Base-by-base conservation (phyloP, 2,329 filamentous ascomycete genomes). In the Talaromyces sp. region DNA sequence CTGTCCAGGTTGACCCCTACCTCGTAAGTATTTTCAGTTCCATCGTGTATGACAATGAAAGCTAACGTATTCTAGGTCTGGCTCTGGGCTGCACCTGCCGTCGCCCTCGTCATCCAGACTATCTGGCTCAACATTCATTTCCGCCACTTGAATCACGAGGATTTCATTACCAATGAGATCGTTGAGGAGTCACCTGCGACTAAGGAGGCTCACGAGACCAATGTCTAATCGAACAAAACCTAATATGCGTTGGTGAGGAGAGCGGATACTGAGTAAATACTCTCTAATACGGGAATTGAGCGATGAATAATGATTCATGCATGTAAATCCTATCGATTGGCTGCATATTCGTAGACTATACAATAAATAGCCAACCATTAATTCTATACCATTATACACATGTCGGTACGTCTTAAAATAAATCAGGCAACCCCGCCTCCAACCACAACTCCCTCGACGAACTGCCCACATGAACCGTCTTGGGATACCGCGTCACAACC, bases 401-500 rank as follows among this genome's bases (percentile, higher is more conserved):
- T 37, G 35, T 10, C 35, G 5, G 27, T 50, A 27, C 13, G 3
- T 19, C 6, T 25, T 56, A 62, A 17, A n/a, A 39, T 25, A 54
- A 39, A 31, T 17, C 50, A 31, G 47, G 22, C 15, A 83, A 67
- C 17, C 70, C 68, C 25, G 77, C 78, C n/a, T 73, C 70, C 17
- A 89, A 78, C 31, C 79, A 80, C 67, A 89, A 74, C 63, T 84
- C 86, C 69, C 86, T 81, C 66, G 85, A 87, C 3, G 83, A 86
- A 68, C 79, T 82, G n/a, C 87, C 87, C 5, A 89, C 86, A 69
- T 84, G 85, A 43, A 87, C 82, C 65, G 80, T 87, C 81, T 88
- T 88, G 59, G 81, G 77, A 69, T 85, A 81, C 22, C 79, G 70
- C 31, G 80, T 82, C 60, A 89, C 81, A 56, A 92, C 85, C 93